These are phyloP conservation scores for Ogataea paradorogensis DNA, from an alignment of 805 yeast genomes.

Conservation along the genomic window DNA sequence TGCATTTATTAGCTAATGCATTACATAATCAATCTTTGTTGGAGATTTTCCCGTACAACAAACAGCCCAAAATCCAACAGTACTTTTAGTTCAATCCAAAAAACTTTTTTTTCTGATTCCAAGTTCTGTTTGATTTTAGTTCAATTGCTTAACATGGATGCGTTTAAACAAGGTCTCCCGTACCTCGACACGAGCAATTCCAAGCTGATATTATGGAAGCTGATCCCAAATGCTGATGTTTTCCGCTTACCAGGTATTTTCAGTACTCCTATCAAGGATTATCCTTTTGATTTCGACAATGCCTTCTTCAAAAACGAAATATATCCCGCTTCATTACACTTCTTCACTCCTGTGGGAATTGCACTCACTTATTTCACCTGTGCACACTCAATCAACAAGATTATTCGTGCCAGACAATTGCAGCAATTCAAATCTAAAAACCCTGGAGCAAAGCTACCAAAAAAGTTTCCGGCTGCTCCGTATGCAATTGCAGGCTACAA, in stretches of 20 bases:
- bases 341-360: constrained; percentile 52
- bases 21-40: neutral
- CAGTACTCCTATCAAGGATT: constrained; percentile 24
- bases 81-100: neutral
- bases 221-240: constrained; percentile 26
- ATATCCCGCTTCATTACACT: constrained; percentile 44
- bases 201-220: constrained; percentile 22
- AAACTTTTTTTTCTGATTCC: constrained; percentile 3
- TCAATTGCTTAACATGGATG: constrained; percentile 2
- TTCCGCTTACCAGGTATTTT: constrained; percentile 27
- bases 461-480: constrained; percentile 53
- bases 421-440: constrained; percentile 29
- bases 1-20: neutral
- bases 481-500: constrained; percentile 41
- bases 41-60: neutral
- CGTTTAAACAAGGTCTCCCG: constrained; percentile 10
- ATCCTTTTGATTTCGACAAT: constrained; percentile 25
- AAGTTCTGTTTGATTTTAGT: neutral
- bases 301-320: constrained; percentile 29
- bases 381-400: constrained; percentile 54
- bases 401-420: constrained; percentile 45
- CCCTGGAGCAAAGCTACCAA: constrained; percentile 26
- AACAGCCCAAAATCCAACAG: neutral
- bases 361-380: constrained; percentile 56
- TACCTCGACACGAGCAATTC: constrained; percentile 6